phyloP scores from a whole-genome alignment of 768 basidiomycete genomes.

The Boletellus sp. region DNA sequence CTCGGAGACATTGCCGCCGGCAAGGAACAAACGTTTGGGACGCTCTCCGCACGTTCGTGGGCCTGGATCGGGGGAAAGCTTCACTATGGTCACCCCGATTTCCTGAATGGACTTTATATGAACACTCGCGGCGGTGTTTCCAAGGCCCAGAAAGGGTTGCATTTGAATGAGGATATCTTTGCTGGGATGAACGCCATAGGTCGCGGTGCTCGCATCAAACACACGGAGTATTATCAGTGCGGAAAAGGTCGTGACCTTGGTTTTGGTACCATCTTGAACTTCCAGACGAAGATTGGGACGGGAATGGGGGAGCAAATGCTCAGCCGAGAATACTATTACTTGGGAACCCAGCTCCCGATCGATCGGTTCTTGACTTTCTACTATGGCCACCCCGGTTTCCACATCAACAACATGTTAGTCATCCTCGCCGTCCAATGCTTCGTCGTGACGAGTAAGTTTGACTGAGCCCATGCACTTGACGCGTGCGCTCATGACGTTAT shows the following conservation, averaged over 20 bases:
- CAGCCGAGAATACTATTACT: conserved; percentile 97
- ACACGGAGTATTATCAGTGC: conserved; percentile 99
- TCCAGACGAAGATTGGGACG: conserved; percentile 99
- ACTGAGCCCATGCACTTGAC: not conserved
- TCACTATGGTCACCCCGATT: conserved; percentile 99
- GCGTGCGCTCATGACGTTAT: conserved; percentile 16
- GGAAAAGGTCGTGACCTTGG: conserved; percentile 98
- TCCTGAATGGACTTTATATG: conserved; percentile 97
- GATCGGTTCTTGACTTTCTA: conserved; percentile 99
- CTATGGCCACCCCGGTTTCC: conserved; percentile 99
- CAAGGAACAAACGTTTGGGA: conserved; percentile 99
- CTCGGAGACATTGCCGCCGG: conserved; percentile 97
- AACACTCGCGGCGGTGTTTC: conserved; percentile 96
- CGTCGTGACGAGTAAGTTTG: conserved; percentile 76
- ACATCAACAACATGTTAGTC: conserved; percentile 99
- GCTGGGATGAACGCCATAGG: conserved; percentile 99
- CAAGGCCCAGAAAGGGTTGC: conserved; percentile 99
- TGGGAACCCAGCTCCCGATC: conserved; percentile 96
- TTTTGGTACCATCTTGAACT: conserved; percentile 98
- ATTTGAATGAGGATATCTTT: conserved; percentile 99
- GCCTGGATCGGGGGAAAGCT: conserved; percentile 98
- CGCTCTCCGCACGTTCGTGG: conserved; percentile 90
- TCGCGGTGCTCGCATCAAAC: conserved; percentile 95
- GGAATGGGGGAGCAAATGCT: conserved; percentile 99
- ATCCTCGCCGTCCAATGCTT: conserved; percentile 96